Conservation (phyloP, 2,329 filamentous ascomycete species). For the Cladosporium oxysporum region DNA sequence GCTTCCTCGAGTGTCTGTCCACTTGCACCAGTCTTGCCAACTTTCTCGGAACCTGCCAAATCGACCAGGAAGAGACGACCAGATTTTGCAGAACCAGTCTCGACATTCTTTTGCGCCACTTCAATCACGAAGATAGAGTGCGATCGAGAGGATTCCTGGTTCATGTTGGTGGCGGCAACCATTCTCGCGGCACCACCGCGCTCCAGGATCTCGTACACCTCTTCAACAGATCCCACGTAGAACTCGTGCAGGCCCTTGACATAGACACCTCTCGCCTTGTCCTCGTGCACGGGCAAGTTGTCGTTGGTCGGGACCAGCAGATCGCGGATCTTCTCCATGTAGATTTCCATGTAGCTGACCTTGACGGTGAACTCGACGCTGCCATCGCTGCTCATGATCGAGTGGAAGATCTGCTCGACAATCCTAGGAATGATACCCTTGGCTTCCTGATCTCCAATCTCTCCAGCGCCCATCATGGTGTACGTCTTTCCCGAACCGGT, state of each 20-base stretch:
- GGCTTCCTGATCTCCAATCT: slow-evolving; percentile 84
- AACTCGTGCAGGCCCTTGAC: slow-evolving; percentile 94
- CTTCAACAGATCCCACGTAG: slow-evolving; percentile 91
- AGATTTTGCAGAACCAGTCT: slow-evolving; percentile 93
- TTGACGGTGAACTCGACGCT: slow-evolving; percentile 99
- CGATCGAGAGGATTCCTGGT: slow-evolving; percentile 94
- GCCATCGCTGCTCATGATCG: slow-evolving; percentile 85
- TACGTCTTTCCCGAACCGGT: slow-evolving; percentile 98
- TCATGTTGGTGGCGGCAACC: slow-evolving; percentile 99
- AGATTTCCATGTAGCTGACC: slow-evolving; percentile 99
- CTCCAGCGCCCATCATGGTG: slow-evolving; percentile 90
- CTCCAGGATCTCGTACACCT: slow-evolving; percentile 96
- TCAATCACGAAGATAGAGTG: slow-evolving; percentile 98
- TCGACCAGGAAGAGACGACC: slow-evolving; percentile 97
- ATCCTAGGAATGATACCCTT: slow-evolving; percentile 97
- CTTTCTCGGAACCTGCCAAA: slow-evolving; percentile 96
- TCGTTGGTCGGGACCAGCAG: slow-evolving; percentile 89
- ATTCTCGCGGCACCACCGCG: slow-evolving; percentile 85
- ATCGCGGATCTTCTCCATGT: slow-evolving; percentile 98
- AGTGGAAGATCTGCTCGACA: slow-evolving; percentile 95
- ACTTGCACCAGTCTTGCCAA: slow-evolving; percentile 96
- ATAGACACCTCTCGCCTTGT: slow-evolving; percentile 93
- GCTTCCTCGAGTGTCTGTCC: slow-evolving; percentile 97
- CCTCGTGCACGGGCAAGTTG: slow-evolving; percentile 96
- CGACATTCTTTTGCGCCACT: slow-evolving; percentile 95